phyloP scores from a whole-genome alignment of 495 filamentous ascomycete genomes.

The Penicillium tannophilum region DNA sequence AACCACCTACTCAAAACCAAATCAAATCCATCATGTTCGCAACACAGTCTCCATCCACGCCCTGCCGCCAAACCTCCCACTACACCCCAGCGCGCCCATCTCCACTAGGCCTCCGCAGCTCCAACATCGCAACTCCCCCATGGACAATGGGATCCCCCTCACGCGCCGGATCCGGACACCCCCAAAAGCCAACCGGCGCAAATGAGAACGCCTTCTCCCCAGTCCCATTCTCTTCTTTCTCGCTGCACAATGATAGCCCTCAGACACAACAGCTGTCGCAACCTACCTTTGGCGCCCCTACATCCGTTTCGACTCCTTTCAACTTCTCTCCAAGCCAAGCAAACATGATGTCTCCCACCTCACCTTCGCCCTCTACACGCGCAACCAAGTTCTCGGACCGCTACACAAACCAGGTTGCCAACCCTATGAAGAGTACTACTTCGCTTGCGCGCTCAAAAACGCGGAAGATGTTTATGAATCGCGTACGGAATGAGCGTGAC shows the following conservation, averaged over 20 bases:
- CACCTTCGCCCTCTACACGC: slow-evolving; percentile 18
- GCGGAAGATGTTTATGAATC: slow-evolving; percentile 70
- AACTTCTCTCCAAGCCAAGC: slow-evolving; percentile 4
- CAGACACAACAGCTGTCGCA: slow-evolving; percentile 9
- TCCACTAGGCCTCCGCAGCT: slow-evolving; percentile 43
- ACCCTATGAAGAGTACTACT: slow-evolving; percentile 26
- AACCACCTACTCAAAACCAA: slow-evolving; percentile 2
- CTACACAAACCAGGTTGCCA: slow-evolving; percentile 32
- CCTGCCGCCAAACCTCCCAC: slow-evolving; percentile 38
- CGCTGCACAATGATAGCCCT: slow-evolving; percentile 16
- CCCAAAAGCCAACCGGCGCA: slow-evolving; percentile 13
- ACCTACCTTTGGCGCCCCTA: slow-evolving; percentile 12
- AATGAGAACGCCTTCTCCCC: slow-evolving; percentile 16
- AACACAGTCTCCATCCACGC: slow-evolving; percentile 39
- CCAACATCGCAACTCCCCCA: slow-evolving; percentile 31
- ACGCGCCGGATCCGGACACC: neutral
- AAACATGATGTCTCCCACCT: slow-evolving; percentile 16
- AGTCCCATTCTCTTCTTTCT: slow-evolving; percentile 18
- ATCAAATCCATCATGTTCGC: slow-evolving; percentile 28
- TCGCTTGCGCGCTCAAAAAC: slow-evolving; percentile 35
- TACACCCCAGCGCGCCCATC: slow-evolving; percentile 55
- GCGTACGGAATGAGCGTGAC: slow-evolving; percentile 72
- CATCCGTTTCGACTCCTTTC: slow-evolving; percentile 3
- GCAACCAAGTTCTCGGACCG: slow-evolving; percentile 30
- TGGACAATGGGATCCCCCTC: slow-evolving; percentile 30